Conservation (phyloP, 192 early-diverging fungal genomes). For the Backusella tarrabulga region DNA sequence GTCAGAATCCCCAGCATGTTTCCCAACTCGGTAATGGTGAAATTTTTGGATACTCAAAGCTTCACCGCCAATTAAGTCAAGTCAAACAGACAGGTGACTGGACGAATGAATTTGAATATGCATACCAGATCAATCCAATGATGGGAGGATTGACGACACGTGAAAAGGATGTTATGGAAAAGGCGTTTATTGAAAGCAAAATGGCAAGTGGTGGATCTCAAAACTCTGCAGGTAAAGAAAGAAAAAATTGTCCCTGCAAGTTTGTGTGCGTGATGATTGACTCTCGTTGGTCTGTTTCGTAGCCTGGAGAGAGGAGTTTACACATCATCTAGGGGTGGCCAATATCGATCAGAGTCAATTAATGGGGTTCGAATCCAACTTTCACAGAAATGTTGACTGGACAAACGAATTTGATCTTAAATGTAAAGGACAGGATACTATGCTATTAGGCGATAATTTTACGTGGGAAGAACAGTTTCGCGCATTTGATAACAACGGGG, state of each 20-base stretch:
- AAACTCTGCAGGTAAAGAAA: conserved; percentile 15
- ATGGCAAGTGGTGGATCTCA: background rate
- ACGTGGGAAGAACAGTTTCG: conserved; percentile 61
- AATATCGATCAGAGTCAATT: conserved; percentile 30
- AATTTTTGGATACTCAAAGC: conserved; percentile 30
- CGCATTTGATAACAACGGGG: conserved; percentile 29
- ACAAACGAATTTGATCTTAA: conserved; percentile 63
- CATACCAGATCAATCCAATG: conserved; percentile 13
- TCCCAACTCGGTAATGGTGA: background rate
- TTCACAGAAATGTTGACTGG: conserved; percentile 69
- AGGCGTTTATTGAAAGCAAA: conserved; percentile 34
- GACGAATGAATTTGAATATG: conserved; percentile 40
- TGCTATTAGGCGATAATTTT: conserved; percentile 32
- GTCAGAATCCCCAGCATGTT: conserved; percentile 8
- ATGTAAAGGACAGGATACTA: conserved; percentile 44
- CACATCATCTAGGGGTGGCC: conserved; percentile 36
- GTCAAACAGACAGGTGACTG: conserved; percentile 18
- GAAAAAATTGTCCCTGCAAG: background rate
- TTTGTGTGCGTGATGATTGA: background rate
- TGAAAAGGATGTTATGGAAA: conserved; percentile 45
- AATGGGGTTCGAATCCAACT: conserved; percentile 47
- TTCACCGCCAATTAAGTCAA: conserved; percentile 22
- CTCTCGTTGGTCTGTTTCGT: background rate
- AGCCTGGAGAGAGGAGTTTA: conserved; percentile 53
- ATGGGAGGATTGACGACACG: conserved; percentile 42